Percentiles rank a stretch among this genome's conserved stretches.
phyloP scores from a whole-genome alignment of 2,329 filamentous ascomycete species.

The Neofusicoccum sp. region DNA sequence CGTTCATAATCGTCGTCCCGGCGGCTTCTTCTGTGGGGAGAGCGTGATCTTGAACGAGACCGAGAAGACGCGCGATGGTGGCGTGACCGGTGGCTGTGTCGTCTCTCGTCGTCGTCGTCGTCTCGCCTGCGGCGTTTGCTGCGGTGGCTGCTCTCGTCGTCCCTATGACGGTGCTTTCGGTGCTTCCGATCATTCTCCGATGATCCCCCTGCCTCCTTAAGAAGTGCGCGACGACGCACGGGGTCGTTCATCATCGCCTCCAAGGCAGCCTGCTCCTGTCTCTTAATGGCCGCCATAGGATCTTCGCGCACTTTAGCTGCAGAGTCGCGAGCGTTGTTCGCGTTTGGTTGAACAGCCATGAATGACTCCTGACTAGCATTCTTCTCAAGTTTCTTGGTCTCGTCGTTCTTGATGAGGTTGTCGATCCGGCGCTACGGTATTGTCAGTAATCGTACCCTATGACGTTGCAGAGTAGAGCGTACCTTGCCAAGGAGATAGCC shows the following conservation, averaged over 20 bases:
- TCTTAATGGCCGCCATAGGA: slow-evolving; percentile 89
- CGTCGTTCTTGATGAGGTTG: slow-evolving; percentile 76
- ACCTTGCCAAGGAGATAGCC: slow-evolving; percentile 85
- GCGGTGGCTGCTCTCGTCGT: slow-evolving; percentile 19
- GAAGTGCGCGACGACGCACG: slow-evolving; percentile 62
- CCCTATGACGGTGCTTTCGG: slow-evolving; percentile 28
- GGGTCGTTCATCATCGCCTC: slow-evolving; percentile 75
- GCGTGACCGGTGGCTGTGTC: slow-evolving; percentile 14
- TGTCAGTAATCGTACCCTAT: neutral
- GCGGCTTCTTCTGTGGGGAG: slow-evolving; percentile 27
- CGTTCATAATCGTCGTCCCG: slow-evolving; percentile 29
- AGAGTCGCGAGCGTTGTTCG: slow-evolving; percentile 74
- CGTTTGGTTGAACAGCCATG: slow-evolving; percentile 61
- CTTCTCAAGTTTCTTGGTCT: slow-evolving; percentile 63
- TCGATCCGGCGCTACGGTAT: slow-evolving; percentile 67
- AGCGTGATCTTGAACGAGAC: slow-evolving; percentile 6
- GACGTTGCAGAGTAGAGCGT: neutral
- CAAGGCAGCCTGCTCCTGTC: slow-evolving; percentile 61
- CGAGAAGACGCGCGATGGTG: slow-evolving; percentile 2
- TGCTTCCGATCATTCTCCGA: slow-evolving; percentile 23
- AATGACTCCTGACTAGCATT: slow-evolving; percentile 62
- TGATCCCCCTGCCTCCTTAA: slow-evolving; percentile 39
- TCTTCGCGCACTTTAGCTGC: slow-evolving; percentile 86
- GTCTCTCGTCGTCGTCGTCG: slow-evolving; percentile 7
- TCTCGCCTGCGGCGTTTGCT: slow-evolving; percentile 9